Base-by-base conservation (phyloP, 2,329 filamentous ascomycete species). In the Xylariaceae sp. region DNA sequence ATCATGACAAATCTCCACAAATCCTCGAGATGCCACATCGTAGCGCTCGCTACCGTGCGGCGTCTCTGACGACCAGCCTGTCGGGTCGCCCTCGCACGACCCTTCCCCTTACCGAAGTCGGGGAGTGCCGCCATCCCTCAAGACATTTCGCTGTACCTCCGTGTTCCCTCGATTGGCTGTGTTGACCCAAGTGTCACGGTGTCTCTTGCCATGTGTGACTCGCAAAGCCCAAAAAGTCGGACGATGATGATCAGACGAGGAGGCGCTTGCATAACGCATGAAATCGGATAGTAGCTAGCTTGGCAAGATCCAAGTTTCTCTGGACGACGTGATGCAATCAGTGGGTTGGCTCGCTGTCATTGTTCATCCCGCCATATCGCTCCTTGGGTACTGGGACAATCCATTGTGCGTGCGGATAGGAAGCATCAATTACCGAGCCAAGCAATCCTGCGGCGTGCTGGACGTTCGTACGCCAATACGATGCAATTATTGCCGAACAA, bases 51-150 rank as follows among this genome's bases (percentile, higher is more conserved):
- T 18, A 49, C 47, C 47, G 53, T 11, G 47, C 51, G 30, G 49
- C 44, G 44, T 18, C 47, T 52, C 60, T 60, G 56, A 58, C 56
- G n/a, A 45, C 62, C 62, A 54, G 50, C 45, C 55, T 62, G 34
- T 47, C 60, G 62, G 62, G 62, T 60, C 56, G 4, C 30, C 18
- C 13, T 15, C 51, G 23, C 10, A 23, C 59, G 49, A 39, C 44
- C 54, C 52, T 45, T 17, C 10, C 13, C 37, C n/a, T 52, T 30
- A 51, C 51, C 52, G 15, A 54, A 55, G 47, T 50, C 49, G 55
- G 58, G 37, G 44, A 17, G 45, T 39, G 37, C 44, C 37, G 34
- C 15, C 11, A 4, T 34, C 51, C 23, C 23, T 8, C 45, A 34
- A 30, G 49, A 39, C 42, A 13, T 55, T 48, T 30, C 23, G 42